Evolutionary conservation across 2,329 filamentous ascomycete genomes (phyloP).

Genomic region (Chaetomium sp.): DNA sequence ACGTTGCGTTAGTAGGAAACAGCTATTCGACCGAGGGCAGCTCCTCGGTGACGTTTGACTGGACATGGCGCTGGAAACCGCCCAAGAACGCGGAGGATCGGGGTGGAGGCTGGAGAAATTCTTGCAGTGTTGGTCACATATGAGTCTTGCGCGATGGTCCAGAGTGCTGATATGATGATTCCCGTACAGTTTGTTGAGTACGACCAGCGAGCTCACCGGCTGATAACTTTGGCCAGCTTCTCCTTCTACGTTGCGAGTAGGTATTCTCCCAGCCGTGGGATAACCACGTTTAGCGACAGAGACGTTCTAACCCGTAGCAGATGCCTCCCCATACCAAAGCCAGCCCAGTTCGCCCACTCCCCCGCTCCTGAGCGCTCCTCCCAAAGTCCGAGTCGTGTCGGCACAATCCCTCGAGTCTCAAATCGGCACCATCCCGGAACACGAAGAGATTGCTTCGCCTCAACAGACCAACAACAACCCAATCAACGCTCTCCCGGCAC

Average conservation of each 20-base stretch:
- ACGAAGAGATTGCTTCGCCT: slow-evolving; percentile 55
- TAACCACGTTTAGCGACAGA: background rate
- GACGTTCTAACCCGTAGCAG: slow-evolving; percentile 27
- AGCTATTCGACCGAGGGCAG: slow-evolving; percentile 82
- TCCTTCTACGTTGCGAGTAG: slow-evolving; percentile 89
- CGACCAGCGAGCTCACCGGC: slow-evolving; percentile 80
- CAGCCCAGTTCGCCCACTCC: slow-evolving; percentile 63
- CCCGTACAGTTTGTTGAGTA: slow-evolving; percentile 80
- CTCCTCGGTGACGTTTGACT: slow-evolving; percentile 80
- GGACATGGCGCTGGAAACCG: slow-evolving; percentile 95
- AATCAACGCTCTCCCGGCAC: slow-evolving; percentile 16
- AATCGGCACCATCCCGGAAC: slow-evolving; percentile 65
- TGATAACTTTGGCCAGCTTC: slow-evolving; percentile 86
- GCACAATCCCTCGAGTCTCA: slow-evolving; percentile 80
- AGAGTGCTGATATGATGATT: slow-evolving; percentile 22
- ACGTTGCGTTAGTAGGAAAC: slow-evolving; percentile 81
- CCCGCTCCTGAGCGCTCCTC: slow-evolving; percentile 63
- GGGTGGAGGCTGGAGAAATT: slow-evolving; percentile 90
- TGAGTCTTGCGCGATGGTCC: background rate
- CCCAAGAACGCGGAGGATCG: slow-evolving; percentile 75
- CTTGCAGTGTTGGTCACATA: slow-evolving; percentile 64
- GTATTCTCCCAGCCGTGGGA: slow-evolving; percentile 22
- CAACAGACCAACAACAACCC: slow-evolving; percentile 35
- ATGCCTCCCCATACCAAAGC: slow-evolving; percentile 39
- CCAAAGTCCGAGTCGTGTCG: slow-evolving; percentile 76